A percentile compares a stretch with the other conserved stretches of the same genome.
Conservation (phyloP, 2,329 filamentous ascomycete genomes). For the Aureobasidium sp. region DNA sequence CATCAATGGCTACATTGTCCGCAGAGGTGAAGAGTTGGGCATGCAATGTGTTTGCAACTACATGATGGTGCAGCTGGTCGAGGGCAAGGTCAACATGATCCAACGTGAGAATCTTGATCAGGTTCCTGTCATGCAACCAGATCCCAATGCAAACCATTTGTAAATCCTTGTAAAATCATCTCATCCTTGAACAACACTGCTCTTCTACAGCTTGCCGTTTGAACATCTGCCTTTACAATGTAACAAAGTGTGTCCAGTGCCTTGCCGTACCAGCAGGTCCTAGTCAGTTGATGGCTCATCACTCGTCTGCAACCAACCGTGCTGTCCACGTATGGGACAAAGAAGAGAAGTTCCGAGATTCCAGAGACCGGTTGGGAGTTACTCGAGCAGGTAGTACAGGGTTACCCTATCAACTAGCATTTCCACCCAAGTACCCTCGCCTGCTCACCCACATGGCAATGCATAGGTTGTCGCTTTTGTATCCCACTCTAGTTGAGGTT, state of each 20-base stretch:
- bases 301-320: neutral
- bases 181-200: neutral
- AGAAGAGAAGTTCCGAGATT: neutral
- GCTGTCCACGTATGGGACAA: too few relatives aligned
- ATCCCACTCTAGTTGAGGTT: neutral
- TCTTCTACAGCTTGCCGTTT: neutral
- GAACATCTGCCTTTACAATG: neutral
- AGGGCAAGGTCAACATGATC: constrained; percentile 53
- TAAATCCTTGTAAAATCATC: neutral
- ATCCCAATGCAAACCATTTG: neutral
- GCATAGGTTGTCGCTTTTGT: neutral
- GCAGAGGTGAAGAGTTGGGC: constrained; percentile 61
- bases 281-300: neutral
- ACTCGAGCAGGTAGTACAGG: neutral
- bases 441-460: neutral
- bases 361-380: neutral
- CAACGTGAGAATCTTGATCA: constrained; percentile 31
- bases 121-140: constrained; percentile 26
- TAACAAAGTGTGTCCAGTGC: too few relatives aligned
- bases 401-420: neutral
- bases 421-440: too few relatives aligned
- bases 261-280: neutral
- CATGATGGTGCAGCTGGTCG: constrained; percentile 62
- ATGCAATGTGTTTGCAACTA: constrained; percentile 65
- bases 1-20: constrained; percentile 80